These are phyloP conservation scores for Mrakia blollopis DNA, from an alignment of 768 basidiomycete species.

Conservation along the genomic window DNA sequence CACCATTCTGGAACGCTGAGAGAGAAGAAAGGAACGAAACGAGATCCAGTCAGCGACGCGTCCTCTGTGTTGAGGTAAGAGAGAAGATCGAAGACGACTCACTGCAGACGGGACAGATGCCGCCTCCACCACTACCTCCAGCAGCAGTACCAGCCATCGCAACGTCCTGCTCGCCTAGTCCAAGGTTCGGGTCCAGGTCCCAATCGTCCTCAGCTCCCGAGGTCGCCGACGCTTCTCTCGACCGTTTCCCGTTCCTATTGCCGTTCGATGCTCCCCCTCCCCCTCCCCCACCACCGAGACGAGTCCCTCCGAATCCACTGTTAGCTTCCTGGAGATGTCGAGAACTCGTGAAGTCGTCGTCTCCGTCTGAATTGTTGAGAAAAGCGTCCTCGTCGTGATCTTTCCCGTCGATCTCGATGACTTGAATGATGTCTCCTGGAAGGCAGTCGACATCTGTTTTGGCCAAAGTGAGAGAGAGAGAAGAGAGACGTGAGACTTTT, in stretches of 20 bases:
- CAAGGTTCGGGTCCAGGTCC: neutral
- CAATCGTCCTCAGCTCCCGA: neutral
- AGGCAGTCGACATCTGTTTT: constrained; percentile 41
- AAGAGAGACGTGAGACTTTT: neutral
- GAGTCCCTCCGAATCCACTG: constrained; percentile 19
- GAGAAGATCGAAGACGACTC: neutral
- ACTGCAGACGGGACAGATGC: neutral
- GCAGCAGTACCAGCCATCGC: neutral
- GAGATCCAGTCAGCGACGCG: neutral
- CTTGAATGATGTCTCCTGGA: constrained; percentile 42
- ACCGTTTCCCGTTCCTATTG: neutral
- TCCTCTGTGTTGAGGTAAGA: neutral
- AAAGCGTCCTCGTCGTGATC: constrained; percentile 18
- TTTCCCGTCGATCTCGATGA: constrained; percentile 42
- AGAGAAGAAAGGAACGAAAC: neutral
- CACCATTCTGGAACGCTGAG: constrained; percentile 20
- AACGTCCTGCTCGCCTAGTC: no score
- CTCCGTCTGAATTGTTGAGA: constrained; percentile 4
- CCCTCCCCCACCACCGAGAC: neutral
- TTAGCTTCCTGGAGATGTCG: neutral
- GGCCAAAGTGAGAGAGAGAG: constrained; percentile 30
- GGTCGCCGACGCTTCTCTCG: neutral
- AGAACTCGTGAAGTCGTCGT: neutral
- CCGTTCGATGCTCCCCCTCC: neutral
- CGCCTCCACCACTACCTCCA: neutral